phyloP scores from a whole-genome alignment of 768 basidiomycete species.

The Russula olivacea region DNA sequence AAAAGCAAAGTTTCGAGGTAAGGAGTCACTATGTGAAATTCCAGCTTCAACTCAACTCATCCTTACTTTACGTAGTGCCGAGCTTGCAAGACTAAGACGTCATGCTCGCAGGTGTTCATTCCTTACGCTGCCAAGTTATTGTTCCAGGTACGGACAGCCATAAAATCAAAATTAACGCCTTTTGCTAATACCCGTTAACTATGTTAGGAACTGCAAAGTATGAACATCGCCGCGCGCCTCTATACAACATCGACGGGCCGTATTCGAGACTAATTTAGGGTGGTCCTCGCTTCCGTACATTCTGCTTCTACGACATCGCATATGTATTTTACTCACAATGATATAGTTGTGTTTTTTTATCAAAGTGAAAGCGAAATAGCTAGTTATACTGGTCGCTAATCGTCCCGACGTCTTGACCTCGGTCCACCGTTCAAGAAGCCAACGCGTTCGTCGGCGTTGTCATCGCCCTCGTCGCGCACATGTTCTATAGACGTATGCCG shows the following conservation, averaged over 20 bases:
- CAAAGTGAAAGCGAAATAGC: background rate
- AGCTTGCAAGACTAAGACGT: conserved; percentile 95
- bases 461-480: conserved; percentile 44
- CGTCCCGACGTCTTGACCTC: conserved; percentile 10
- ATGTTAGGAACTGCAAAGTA: conserved; percentile 81
- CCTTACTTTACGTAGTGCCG: conserved; percentile 49
- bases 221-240: conserved; percentile 88
- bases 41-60: background rate
- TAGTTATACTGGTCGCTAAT: conserved; percentile 16
- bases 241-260: conserved; percentile 86
- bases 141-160: conserved; percentile 67
- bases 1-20: conserved; percentile 93
- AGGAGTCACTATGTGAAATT: background rate
- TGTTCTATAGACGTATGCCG: conserved; percentile 51
- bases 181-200: conserved; percentile 1
- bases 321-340: conserved; percentile 34
- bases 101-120: conserved; percentile 84
- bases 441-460: conserved; percentile 52
- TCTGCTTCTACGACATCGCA: conserved; percentile 13
- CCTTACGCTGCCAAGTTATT: conserved; percentile 96
- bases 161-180: background rate
- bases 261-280: conserved; percentile 50
- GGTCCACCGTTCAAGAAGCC: conserved; percentile 49
- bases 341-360: conserved; percentile 16
- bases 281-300: conserved; percentile 19